phyloP scores from a whole-genome alignment of 2,329 filamentous ascomycete genomes.

The Hymenoscyphus salicellus region DNA sequence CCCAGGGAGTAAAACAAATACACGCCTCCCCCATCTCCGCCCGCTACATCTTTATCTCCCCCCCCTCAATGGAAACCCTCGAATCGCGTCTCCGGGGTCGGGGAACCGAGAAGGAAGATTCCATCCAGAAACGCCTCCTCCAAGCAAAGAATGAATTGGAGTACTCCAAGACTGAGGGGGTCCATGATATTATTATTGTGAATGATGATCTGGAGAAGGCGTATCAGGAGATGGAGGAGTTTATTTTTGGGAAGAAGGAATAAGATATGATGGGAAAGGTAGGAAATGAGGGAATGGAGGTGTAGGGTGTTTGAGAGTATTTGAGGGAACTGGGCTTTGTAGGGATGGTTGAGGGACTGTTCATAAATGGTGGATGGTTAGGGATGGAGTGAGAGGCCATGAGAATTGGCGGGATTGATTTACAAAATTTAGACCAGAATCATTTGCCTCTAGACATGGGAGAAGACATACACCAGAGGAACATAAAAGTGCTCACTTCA shows the following conservation, averaged over 20 bases:
- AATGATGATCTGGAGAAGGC: constrained; percentile 63
- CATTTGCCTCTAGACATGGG: not conserved
- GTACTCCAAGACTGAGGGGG: constrained; percentile 64
- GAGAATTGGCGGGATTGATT: not conserved
- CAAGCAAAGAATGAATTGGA: constrained; percentile 75
- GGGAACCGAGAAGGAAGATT: constrained; percentile 75
- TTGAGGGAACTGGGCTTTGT: too few species aligned
- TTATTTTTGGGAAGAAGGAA: constrained; percentile 40
- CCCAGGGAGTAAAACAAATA: constrained; percentile 86
- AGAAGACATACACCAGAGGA: not conserved
- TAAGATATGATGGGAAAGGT: constrained; percentile 17
- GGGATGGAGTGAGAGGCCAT: not conserved
- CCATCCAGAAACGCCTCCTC: constrained; percentile 63
- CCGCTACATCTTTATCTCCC: constrained; percentile 80
- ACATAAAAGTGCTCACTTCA: not conserved
- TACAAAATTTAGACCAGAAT: not conserved
- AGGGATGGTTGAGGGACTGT: not conserved
- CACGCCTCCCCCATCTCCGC: constrained; percentile 71
- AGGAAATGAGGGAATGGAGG: constrained; percentile 20
- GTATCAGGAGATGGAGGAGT: constrained; percentile 52
- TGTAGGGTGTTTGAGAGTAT: not conserved
- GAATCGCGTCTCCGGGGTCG: constrained; percentile 72
- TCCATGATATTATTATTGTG: constrained; percentile 62
- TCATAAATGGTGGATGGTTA: not conserved
- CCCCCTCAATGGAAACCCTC: constrained; percentile 70